phyloP scores from a whole-genome alignment of 1,139 yeast genomes.

The Blastobotrys ciferrii region DNA sequence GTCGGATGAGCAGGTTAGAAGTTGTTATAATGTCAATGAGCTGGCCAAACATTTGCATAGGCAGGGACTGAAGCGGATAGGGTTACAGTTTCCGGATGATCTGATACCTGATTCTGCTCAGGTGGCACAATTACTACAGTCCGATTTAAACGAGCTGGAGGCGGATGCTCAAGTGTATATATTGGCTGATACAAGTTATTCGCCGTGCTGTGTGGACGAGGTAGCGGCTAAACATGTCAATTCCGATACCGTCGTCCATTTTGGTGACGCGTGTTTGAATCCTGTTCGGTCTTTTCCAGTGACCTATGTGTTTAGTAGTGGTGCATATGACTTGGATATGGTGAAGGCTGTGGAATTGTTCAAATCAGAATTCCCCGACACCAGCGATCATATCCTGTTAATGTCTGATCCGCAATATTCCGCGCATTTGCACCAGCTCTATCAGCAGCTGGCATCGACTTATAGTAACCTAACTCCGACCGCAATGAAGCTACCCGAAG shows the following conservation, averaged over 20 bases:
- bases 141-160: constrained; percentile 21
- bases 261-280: constrained; percentile 92
- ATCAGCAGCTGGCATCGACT: neutral
- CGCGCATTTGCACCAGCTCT: constrained; percentile 4
- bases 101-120: constrained; percentile 76
- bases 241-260: constrained; percentile 84
- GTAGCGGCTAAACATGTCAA: constrained; percentile 93
- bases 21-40: constrained; percentile 15
- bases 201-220: constrained; percentile 94
- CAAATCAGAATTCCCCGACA: constrained; percentile 18
- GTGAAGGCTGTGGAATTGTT: constrained; percentile 26
- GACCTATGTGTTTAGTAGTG: constrained; percentile 68
- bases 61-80: constrained; percentile 47
- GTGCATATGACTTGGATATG: constrained; percentile 20
- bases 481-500: constrained; percentile 12
- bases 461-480: constrained; percentile 4
- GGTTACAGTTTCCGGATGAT: constrained; percentile 87
- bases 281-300: constrained; percentile 67
- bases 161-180: constrained; percentile 31
- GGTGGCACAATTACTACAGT: constrained; percentile 53
- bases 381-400: constrained; percentile 25
- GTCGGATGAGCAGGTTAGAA: constrained; percentile 39
- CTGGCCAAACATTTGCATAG: constrained; percentile 22
- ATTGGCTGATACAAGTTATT: constrained; percentile 92
- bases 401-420: constrained; percentile 36